Conservation (phyloP, 352 stramenopile genomes). For the Phytopythium litorale region DNA sequence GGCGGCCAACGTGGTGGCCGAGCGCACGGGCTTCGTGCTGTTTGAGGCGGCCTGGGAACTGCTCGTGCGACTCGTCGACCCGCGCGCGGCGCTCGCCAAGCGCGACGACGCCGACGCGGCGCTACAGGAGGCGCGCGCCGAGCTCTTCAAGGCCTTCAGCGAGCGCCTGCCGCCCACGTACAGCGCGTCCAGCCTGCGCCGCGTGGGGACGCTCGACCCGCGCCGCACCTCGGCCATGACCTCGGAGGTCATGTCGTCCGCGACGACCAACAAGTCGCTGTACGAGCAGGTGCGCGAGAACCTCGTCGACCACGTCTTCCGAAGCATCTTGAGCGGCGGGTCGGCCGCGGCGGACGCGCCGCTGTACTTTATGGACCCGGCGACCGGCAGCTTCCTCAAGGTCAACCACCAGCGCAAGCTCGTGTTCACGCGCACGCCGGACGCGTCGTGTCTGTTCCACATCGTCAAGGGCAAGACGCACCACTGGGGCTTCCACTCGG, state of each 20-base stretch:
- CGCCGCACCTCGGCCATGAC: neutral
- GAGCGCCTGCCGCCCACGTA: slow-evolving; percentile 36
- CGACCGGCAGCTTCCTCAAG: slow-evolving; percentile 44
- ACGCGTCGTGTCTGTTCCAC: slow-evolving; percentile 72
- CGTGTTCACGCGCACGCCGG: slow-evolving; percentile 52
- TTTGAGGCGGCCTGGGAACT: slow-evolving; percentile 28
- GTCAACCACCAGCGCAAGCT: slow-evolving; percentile 65
- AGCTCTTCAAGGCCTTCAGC: slow-evolving; percentile 42
- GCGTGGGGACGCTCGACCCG: slow-evolving; percentile 4
- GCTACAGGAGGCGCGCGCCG: slow-evolving; percentile 24
- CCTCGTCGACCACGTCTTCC: slow-evolving; percentile 55
- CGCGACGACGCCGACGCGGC: slow-evolving; percentile 13
- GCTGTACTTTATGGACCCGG: slow-evolving; percentile 68
- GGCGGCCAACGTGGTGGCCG: slow-evolving; percentile 35
- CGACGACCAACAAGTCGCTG: slow-evolving; percentile 48
- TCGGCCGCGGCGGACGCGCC: slow-evolving; percentile 28
- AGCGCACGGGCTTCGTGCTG: slow-evolving; percentile 22
- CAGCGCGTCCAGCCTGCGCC: neutral
- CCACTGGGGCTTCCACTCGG: slow-evolving; percentile 78
- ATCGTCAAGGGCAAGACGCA: slow-evolving; percentile 68
- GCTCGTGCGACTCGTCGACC: slow-evolving; percentile 21
- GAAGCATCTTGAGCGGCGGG: slow-evolving; percentile 8
- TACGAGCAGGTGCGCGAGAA: slow-evolving; percentile 64
- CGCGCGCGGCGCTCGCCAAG: slow-evolving; percentile 8
- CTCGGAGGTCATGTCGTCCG: slow-evolving; percentile 28